These are phyloP conservation scores for Suillus occidentalis DNA, from an alignment of 768 basidiomycete species.

Conservation along the genomic window DNA sequence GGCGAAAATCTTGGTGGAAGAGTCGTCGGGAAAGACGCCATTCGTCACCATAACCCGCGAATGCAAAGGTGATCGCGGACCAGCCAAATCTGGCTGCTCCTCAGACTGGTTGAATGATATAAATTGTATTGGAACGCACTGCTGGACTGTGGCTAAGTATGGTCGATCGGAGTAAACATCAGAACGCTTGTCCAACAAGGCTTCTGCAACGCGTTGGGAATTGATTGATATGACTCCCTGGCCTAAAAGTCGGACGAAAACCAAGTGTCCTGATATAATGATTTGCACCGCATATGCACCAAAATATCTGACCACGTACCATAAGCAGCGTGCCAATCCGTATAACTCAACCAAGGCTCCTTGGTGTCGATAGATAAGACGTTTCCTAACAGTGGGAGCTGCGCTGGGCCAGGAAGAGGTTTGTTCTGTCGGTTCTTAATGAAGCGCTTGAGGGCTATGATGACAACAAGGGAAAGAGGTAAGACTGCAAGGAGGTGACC, in stretches of 20 bases:
- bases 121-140: neutral
- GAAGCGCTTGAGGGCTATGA: neutral
- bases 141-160: slow-evolving; percentile 1
- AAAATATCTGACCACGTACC: neutral
- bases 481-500: neutral
- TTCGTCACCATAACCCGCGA: slow-evolving; percentile 2
- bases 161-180: slow-evolving; percentile 10
- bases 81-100: slow-evolving; percentile 5
- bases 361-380: neutral
- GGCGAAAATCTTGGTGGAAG: slow-evolving; percentile 40
- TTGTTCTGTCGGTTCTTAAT: neutral
- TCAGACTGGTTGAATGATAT: neutral
- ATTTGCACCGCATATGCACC: neutral
- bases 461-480: neutral
- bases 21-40: slow-evolving; percentile 32
- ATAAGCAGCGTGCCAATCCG: neutral
- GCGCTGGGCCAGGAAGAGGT: slow-evolving; percentile 4
- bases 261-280: neutral
- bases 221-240: neutral
- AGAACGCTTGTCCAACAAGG: slow-evolving; percentile 11
- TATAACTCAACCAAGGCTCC: slow-evolving; percentile 7
- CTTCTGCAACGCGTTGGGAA: slow-evolving; percentile 6
- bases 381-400: slow-evolving; percentile 7
- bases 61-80: neutral
- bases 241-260: slow-evolving; percentile 1